Conservation (phyloP, 257 asterid genomes). For the Galeopsis tetrahit region DNA sequence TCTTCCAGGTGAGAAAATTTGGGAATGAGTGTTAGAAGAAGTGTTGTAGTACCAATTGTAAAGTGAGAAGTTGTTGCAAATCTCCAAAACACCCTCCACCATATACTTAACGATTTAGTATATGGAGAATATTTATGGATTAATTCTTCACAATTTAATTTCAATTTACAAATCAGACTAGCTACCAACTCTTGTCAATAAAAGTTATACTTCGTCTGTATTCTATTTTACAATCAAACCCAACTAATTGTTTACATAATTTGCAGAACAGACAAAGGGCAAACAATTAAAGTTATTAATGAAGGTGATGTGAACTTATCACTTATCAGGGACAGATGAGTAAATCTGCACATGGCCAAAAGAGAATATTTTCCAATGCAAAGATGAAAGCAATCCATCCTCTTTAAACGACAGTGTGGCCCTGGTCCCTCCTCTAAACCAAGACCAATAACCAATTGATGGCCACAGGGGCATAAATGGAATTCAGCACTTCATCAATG, state of each 20-base stretch:
- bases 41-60: background rate
- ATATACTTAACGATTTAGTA: background rate
- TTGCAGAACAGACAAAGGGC: background rate
- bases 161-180: no score
- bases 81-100: background rate
- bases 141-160: no score
- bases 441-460: background rate
- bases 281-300: background rate
- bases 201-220: background rate
- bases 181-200: background rate
- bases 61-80: conserved; percentile 1
- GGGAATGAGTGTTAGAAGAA: background rate
- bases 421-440: background rate
- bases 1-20: background rate
- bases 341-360: conserved; percentile 5
- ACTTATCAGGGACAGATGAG: background rate
- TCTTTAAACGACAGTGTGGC: conserved; percentile 2
- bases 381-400: background rate
- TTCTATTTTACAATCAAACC: background rate
- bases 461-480: background rate
- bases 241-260: background rate
- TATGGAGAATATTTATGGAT: background rate
- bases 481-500: background rate
- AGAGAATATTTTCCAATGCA: background rate
- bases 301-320: background rate